Evolutionary conservation across 2,329 filamentous ascomycete genomes (phyloP).

Genomic region (Arthrobotrys pseudoclavata): DNA sequence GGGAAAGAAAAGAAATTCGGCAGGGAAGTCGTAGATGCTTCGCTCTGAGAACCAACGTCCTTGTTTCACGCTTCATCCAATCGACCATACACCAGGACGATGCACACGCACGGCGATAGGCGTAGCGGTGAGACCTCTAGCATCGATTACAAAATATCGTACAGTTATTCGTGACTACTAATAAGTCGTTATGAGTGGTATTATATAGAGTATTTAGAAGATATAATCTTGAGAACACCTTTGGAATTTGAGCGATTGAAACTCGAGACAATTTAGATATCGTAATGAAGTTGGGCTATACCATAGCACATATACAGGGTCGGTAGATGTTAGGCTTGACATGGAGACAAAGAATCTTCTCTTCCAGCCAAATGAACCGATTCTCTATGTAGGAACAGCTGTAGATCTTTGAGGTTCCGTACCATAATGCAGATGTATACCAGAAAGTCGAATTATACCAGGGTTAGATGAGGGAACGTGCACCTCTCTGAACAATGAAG

Average conservation of each 20-base stretch:
- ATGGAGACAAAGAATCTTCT: neutral
- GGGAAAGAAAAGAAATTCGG: conserved; percentile 38
- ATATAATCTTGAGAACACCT: too few species aligned
- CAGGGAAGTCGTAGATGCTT: conserved; percentile 22
- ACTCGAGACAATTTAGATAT: too few species aligned
- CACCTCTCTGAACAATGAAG: conserved; percentile 10
- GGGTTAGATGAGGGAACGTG: conserved; percentile 34
- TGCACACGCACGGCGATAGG: conserved; percentile 45
- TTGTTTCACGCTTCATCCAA: conserved; percentile 6
- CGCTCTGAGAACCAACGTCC: conserved; percentile 21
- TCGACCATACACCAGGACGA: conserved; percentile 8
- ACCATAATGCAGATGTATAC: conserved; percentile 46
- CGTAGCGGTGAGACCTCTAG: conserved; percentile 13
- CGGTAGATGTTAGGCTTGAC: neutral
- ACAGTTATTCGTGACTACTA: too few species aligned
- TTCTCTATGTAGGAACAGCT: neutral
- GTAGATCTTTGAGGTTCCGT: conserved; percentile 38
- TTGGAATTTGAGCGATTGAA: too few species aligned
- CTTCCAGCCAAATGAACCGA: neutral
- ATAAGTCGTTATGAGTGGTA: too few species aligned
- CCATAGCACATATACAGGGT: neutral
- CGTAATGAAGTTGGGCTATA: neutral
- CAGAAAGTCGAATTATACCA: conserved; percentile 25
- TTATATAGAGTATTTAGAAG: too few species aligned
- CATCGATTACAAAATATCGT: too few species aligned